Conservation (phyloP, 2,329 filamentous ascomycete species). For the Aspergillus latus region DNA sequence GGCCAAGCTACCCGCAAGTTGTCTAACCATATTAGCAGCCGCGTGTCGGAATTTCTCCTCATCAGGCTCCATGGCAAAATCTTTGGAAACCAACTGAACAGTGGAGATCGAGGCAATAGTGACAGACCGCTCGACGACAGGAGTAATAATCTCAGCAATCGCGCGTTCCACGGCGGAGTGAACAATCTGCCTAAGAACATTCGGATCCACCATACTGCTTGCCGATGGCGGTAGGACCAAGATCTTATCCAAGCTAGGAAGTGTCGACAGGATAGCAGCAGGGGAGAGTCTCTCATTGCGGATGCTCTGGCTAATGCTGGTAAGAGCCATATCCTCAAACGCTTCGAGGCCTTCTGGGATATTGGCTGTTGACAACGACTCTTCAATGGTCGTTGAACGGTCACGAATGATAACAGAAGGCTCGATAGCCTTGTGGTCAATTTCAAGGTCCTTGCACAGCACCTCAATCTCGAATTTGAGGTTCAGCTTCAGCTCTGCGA, state of each 20-base stretch:
- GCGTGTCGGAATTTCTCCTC: conserved; percentile 82
- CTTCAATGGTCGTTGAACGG: conserved; percentile 64
- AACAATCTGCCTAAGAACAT: conserved; percentile 71
- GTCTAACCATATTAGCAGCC: conserved; percentile 91
- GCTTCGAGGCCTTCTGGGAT: conserved; percentile 70
- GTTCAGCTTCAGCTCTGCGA: conserved; percentile 90
- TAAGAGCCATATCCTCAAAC: conserved; percentile 80
- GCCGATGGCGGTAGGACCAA: conserved; percentile 76
- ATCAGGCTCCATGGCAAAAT: conserved; percentile 90
- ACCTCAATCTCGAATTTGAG: conserved; percentile 99
- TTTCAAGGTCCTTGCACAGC: conserved; percentile 82
- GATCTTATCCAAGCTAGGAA: conserved; percentile 79
- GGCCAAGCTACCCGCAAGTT: conserved; percentile 87
- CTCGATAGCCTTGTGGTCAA: conserved; percentile 91
- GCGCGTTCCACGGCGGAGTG: conserved; percentile 82
- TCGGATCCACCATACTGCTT: conserved; percentile 72
- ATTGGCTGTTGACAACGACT: conserved; percentile 55
- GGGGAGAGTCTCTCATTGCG: conserved; percentile 73
- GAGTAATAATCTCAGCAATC: conserved; percentile 93
- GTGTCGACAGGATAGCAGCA: conserved; percentile 71
- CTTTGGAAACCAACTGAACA: conserved; percentile 90
- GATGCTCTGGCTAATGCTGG: conserved; percentile 67
- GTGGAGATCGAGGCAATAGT: conserved; percentile 98
- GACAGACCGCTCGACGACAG: conserved; percentile 94
- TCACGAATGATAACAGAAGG: conserved; percentile 84